These are phyloP conservation scores for Actinomucor elegans DNA, from an alignment of 371 early-diverging fungal genomes.

Conservation along the genomic window DNA sequence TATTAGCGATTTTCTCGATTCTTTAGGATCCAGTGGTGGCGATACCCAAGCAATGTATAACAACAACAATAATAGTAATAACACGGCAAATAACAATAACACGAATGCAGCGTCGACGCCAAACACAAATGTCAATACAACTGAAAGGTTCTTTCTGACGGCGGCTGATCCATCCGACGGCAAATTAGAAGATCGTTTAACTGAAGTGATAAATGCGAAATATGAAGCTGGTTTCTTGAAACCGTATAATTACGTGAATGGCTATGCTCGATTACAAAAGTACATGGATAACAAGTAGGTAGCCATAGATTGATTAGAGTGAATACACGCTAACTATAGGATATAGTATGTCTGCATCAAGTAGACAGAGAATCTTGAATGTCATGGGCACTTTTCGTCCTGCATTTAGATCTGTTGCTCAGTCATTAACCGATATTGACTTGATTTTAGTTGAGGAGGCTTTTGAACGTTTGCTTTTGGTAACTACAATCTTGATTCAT, in stretches of 20 bases:
- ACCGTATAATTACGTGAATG: constrained; percentile 91
- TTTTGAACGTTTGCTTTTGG: constrained; percentile 88
- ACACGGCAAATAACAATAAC: constrained; percentile 17
- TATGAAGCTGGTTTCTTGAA: constrained; percentile 90
- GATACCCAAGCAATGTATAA: constrained; percentile 18
- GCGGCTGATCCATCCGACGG: constrained; percentile 89
- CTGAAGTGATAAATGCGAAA: constrained; percentile 88
- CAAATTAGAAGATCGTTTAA: constrained; percentile 77
- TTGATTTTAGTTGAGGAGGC: constrained; percentile 89
- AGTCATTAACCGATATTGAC: constrained; percentile 89
- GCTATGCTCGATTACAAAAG: constrained; percentile 82
- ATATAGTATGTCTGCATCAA: constrained; percentile 68
- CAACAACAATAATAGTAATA: constrained; percentile 21
- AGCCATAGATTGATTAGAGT: background rate
- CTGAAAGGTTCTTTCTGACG: constrained; percentile 86
- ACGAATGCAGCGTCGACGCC: constrained; percentile 15
- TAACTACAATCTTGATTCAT: no score
- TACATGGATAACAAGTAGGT: constrained; percentile 87
- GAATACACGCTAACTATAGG: background rate
- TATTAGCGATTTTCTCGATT: constrained; percentile 72
- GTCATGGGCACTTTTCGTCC: constrained; percentile 89
- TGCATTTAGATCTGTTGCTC: constrained; percentile 80
- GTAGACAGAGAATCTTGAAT: constrained; percentile 75
- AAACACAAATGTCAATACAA: constrained; percentile 49
- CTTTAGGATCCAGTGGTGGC: constrained; percentile 52